These are phyloP conservation scores for Boletellus dicymbophilus DNA, from an alignment of 1,284 basidiomycete genomes.

Conservation along the genomic window DNA sequence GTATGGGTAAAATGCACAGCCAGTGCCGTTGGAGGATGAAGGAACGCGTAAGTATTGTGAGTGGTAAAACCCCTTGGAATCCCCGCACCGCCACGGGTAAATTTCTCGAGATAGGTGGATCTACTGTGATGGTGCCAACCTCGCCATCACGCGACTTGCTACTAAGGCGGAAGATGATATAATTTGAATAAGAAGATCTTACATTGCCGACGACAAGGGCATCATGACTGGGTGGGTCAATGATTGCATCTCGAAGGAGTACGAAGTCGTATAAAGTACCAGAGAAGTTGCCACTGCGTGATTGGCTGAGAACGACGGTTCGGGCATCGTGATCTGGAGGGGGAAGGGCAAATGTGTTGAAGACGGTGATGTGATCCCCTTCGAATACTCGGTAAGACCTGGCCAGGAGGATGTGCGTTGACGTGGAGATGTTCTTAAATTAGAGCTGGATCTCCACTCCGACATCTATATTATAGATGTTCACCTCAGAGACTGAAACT, in stretches of 20 bases:
- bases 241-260: constrained; percentile 11
- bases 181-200: no score
- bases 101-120: no score
- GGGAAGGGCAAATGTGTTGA: constrained; percentile 16
- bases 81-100: no score
- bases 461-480: no score
- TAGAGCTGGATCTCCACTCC: neutral
- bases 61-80: no score
- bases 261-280: neutral
- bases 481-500: neutral
- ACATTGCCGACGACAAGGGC: constrained; percentile 7
- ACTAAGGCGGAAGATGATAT: no score
- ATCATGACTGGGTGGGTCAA: constrained; percentile 12
- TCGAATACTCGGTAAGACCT: constrained; percentile 7
- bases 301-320: neutral
- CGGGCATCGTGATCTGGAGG: neutral
- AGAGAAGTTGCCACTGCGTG: constrained; percentile 9
- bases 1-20: no score
- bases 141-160: no score
- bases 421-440: constrained; percentile 14
- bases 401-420: constrained; percentile 17
- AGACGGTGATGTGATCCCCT: neutral
- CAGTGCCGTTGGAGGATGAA: no score
- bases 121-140: no score
- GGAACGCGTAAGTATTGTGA: no score